Base-by-base conservation (phyloP, 805 yeast genomes). In the Yarrowia porcina region DNA sequence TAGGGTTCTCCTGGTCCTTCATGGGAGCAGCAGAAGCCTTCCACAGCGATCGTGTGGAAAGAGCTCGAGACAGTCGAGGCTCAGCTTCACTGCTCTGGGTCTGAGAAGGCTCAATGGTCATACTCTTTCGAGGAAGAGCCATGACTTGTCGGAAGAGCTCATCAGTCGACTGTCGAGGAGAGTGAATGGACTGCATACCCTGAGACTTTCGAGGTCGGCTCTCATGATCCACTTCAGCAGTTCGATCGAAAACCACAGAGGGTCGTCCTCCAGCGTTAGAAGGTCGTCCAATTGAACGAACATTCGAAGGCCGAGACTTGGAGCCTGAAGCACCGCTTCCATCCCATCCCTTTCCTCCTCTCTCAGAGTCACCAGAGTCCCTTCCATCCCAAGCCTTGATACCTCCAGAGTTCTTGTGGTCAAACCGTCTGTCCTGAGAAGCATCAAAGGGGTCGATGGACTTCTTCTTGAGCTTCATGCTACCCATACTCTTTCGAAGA, bases 21-120 rank as follows among this genome's bases (percentile, higher is more conserved):
- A 66, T 62, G 1, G 86, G 84, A 54, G 75, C 77, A 0, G 86
- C 83, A 0, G 82, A 72, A 8, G 84, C 76, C 54, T 73, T 76
- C 84, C 86, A 83, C 7, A 67, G 61, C n/a, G 63, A 59, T 52
- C 44, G 23, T 13, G 28, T 25, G 8, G 65, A 61, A 27, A 47
- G 49, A 18, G 49, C 56, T 12, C 39, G 27, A 11, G 64, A 49
- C 15, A 52, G 44, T 5, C 59, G 21, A 6, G 59, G 59, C 33
- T 52, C 59, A 25, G 59, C 59, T 13, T 52, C 59, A n/a, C 52
- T 45, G 52, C 17, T 20, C 3, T 45, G 25, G 6, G 52, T 28
- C 36, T 35, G 32, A 2, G 18, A 11, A 10, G 61, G 49, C 47
- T 56, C 61, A 2, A 52, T 36, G 10, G 65, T 64, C 41, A 63